Evolutionary conservation across 2,329 filamentous ascomycete species (phyloP).

Genomic region (Thielaviopsis ethacetica): DNA sequence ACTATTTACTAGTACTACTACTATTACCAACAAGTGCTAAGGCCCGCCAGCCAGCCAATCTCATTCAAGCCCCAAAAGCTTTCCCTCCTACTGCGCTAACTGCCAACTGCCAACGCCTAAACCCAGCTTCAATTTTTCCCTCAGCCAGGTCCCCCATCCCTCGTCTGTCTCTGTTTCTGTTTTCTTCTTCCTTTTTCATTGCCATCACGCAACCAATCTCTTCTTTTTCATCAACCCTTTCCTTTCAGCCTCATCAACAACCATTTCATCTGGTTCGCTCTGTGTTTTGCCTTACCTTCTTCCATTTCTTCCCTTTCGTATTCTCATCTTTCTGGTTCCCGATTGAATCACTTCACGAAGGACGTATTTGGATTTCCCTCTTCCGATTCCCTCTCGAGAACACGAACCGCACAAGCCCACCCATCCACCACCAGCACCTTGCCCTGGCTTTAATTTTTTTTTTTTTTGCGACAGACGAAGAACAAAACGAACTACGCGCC

Average conservation of each 20-base stretch:
- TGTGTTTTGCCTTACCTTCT: not conserved
- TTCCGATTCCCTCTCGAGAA: constrained; percentile 1
- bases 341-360: not conserved
- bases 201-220: too few species aligned
- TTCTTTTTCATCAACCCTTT: not conserved
- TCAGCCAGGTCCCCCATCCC: too few species aligned
- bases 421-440: not conserved
- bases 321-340: not conserved
- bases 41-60: too few species aligned
- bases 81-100: too few species aligned
- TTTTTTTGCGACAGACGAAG: not conserved
- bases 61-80: too few species aligned
- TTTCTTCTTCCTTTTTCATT: too few species aligned
- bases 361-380: constrained; percentile 1
- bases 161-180: too few species aligned
- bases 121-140: too few species aligned
- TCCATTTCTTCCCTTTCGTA: not conserved
- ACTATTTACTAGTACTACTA: too few species aligned
- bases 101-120: too few species aligned
- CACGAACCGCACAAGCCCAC: constrained; percentile 6
- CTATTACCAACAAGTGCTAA: too few species aligned
- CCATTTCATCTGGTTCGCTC: not conserved
- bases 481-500: constrained; percentile 3
- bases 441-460: constrained; percentile 2
- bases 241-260: not conserved